A percentile compares a stretch with the other conserved stretches of the same genome.
These are phyloP conservation scores for Euptelea pleiosperma DNA, from an alignment of 164 flowering plant species.

Conservation along the genomic window DNA sequence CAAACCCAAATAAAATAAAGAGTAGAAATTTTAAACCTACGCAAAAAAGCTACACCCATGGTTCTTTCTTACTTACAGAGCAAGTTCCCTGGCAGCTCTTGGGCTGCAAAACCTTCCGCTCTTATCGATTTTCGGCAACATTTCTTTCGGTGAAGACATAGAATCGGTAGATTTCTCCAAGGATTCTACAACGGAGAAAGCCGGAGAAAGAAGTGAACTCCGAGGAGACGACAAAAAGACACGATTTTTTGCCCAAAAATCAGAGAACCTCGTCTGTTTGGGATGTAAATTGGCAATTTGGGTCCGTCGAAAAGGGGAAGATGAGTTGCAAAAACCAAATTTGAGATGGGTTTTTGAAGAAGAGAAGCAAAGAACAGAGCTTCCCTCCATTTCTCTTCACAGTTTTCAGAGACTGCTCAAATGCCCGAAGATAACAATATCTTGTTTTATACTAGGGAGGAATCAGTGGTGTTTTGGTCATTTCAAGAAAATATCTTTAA, in stretches of 20 bases:
- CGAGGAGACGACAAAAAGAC: conserved; percentile 8
- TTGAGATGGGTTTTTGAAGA: conserved; percentile 19
- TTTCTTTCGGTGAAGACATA: conserved; percentile 24
- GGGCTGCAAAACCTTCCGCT: conserved; percentile 91
- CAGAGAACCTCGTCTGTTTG: conserved; percentile 1
- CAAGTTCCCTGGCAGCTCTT: conserved; percentile 90
- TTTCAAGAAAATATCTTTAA: too few species aligned
- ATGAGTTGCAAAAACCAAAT: background rate
- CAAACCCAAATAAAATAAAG: conserved; percentile 2
- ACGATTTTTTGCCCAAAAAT: conserved; percentile 1
- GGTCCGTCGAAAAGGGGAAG: conserved; percentile 8
- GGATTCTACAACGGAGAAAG: conserved; percentile 27
- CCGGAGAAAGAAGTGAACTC: conserved; percentile 24
- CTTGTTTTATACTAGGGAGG: too few species aligned
- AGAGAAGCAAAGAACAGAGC: conserved; percentile 21
- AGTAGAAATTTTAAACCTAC: too few species aligned
- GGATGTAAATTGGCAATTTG: conserved; percentile 10
- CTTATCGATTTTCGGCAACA: conserved; percentile 64
- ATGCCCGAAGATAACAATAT: too few species aligned
- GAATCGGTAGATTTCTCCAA: conserved; percentile 18
- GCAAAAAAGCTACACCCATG: background rate
- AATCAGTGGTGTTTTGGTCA: too few species aligned
- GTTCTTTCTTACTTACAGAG: conserved; percentile 48
- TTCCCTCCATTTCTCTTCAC: conserved; percentile 27
- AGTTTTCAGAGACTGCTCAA: too few species aligned